phyloP scores from a whole-genome alignment of 2,329 filamentous ascomycete genomes.

The Neocucurbitaria cava region DNA sequence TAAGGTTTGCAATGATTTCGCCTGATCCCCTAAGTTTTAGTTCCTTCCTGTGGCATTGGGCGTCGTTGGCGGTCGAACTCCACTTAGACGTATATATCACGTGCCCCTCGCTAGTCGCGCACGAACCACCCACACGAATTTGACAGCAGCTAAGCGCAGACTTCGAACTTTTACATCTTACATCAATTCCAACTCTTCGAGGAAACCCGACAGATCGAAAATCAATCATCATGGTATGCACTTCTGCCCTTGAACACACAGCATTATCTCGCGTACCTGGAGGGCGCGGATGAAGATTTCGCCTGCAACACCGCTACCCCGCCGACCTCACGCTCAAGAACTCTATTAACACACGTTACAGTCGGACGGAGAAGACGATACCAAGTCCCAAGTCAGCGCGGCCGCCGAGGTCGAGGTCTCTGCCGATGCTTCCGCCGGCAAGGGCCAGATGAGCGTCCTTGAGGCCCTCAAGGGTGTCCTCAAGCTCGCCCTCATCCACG shows the following conservation, averaged over 20 bases:
- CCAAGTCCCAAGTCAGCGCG: conserved; percentile 76
- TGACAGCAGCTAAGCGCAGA: conserved; percentile 19
- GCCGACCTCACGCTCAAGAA: conserved; percentile 1
- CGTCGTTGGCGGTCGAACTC: neutral
- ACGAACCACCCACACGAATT: conserved; percentile 11
- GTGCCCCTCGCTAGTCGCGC: conserved; percentile 1
- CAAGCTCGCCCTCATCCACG: conserved; percentile 99
- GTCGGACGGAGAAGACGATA: conserved; percentile 99
- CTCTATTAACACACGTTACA: conserved; percentile 50
- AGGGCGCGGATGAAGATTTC: neutral
- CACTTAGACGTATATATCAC: neutral
- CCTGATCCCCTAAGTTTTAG: neutral
- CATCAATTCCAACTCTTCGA: conserved; percentile 49
- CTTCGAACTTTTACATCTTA: conserved; percentile 22
- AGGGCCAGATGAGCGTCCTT: conserved; percentile 96
- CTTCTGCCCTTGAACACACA: conserved; percentile 2
- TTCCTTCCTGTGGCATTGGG: neutral
- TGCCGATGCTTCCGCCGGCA: conserved; percentile 78
- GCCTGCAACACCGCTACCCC: conserved; percentile 4
- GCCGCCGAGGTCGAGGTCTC: conserved; percentile 95
- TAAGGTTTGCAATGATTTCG: neutral
- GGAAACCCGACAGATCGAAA: conserved; percentile 52
- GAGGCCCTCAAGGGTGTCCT: conserved; percentile 99
- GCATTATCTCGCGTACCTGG: neutral
- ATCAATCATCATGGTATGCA: conserved; percentile 51